Conservation (phyloP, 169 alveolate genomes). For the Eimeria maxima region DNA sequence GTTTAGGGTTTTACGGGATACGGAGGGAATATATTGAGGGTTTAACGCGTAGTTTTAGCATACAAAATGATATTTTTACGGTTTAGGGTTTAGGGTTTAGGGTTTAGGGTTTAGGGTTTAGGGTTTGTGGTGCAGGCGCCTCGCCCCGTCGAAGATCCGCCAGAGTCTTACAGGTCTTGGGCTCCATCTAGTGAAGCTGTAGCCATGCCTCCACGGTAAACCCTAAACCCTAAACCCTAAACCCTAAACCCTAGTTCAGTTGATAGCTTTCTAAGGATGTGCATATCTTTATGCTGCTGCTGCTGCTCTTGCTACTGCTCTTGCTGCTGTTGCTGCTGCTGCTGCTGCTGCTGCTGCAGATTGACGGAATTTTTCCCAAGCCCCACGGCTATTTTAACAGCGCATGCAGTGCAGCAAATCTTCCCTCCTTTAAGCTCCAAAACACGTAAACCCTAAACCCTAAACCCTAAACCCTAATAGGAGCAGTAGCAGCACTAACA, state of each 20-base stretch:
- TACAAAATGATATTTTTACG: neutral
- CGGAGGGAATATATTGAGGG: no score
- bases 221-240: no score
- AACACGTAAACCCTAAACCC: neutral
- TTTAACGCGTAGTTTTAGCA: no score
- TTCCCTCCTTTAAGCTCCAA: constrained; percentile 4
- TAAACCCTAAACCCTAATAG: neutral
- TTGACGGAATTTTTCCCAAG: constrained; percentile 6
- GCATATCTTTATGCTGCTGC: neutral
- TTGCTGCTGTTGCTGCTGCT: neutral
- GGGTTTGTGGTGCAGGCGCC: neutral
- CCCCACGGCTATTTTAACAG: constrained; percentile 5
- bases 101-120: no score
- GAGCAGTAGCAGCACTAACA: neutral
- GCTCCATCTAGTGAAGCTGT: neutral
- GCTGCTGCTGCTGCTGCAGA: constrained; percentile 27
- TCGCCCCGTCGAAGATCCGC: neutral
- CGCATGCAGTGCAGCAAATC: constrained; percentile 15
- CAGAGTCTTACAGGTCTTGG: neutral
- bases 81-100: constrained; percentile 6
- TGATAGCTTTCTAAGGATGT: no score
- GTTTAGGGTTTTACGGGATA: no score
- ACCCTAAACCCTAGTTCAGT: no score
- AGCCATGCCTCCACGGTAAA: no score
- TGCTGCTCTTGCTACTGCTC: constrained; percentile 24